These are phyloP conservation scores for Leccinum solheimii DNA, from an alignment of 1,284 basidiomycete genomes.

Conservation along the genomic window DNA sequence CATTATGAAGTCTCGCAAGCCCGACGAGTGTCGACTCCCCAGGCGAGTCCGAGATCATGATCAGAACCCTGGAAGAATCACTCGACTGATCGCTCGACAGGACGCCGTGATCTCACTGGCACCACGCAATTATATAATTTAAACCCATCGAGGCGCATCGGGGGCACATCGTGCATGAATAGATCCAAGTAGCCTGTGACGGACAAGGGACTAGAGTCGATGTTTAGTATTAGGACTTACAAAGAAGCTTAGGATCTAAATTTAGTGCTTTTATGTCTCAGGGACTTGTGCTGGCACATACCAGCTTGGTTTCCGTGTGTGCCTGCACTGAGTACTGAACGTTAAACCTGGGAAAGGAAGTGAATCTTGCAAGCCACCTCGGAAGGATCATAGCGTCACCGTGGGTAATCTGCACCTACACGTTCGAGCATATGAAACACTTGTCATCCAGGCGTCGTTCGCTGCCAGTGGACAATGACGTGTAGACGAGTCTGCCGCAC, in stretches of 20 bases:
- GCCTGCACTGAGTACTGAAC: not conserved
- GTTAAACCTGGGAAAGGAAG: not conserved
- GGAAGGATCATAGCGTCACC: not conserved
- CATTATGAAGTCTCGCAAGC: too few relatives aligned
- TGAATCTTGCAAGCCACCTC: not conserved
- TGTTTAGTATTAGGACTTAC: not conserved
- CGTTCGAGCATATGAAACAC: not conserved
- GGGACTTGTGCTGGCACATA: not conserved
- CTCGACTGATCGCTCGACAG: not conserved
- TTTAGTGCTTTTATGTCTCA: not conserved
- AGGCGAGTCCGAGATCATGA: not conserved
- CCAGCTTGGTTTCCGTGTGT: not conserved
- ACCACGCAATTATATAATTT: not conserved
- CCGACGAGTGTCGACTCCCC: too few relatives aligned
- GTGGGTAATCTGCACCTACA: not conserved
- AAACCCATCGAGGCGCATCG: not conserved
- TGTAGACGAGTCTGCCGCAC: too few relatives aligned
- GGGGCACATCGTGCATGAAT: not conserved
- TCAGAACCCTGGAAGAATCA: too few relatives aligned
- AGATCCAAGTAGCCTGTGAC: not conserved
- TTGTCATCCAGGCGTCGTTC: not conserved
- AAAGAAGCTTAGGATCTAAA: not conserved
- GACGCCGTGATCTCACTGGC: not conserved
- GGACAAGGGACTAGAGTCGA: not conserved
- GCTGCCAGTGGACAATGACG: not conserved